Base-by-base conservation (phyloP, 345 rosid genomes). In the Odontarrhena argentea region DNA sequence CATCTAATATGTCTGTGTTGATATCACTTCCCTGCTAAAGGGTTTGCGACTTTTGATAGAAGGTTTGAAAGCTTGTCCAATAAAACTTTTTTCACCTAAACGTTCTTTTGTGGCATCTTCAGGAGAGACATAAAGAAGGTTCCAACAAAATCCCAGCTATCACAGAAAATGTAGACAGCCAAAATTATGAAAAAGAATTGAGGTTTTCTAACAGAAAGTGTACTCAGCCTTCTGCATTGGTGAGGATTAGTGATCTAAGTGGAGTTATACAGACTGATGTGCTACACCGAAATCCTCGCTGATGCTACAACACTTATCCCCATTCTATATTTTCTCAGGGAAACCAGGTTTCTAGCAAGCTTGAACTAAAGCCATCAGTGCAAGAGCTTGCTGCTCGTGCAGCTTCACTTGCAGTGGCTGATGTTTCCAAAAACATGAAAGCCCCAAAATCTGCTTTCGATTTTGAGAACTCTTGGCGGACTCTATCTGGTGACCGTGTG, bases 381-480 rank as follows among this genome's bases (percentile, higher is more conserved):
- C 85, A 84, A 69, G 97, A 88, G 70, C 92, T 90, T 73, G 99
- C 99, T 50, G 71, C 86, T 69, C 87, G 74, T 52, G 99, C 96
- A 70, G 87, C 97, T 32, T 83, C 86, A 65, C 83, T 79, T 68
- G 92, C 95, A 57, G 53, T 76, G 83, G 74, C 80, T 40, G 96
- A 90, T 69, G 88, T 87, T 66, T 92, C 95, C 12, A 84, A 82
- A 72, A 81, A 81, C 68, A 81, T 88, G 44, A 74, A 41, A 41
- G 75, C 95, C 46, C 99, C 95, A 7, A 83, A 74, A 40, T 82
- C 99, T 53, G 96, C 97, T 55, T 88, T 87, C 68, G 89, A 91
- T 54, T 90, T 90, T 74, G 97, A 90, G 74, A 82, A 84, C 77
- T 79, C 80, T 57, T 90, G 99, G 99, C 81, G 78, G 68, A 77